Evolutionary conservation across 73 alveolate species (phyloP).

Genomic region (Tetrahymena borealis): DNA sequence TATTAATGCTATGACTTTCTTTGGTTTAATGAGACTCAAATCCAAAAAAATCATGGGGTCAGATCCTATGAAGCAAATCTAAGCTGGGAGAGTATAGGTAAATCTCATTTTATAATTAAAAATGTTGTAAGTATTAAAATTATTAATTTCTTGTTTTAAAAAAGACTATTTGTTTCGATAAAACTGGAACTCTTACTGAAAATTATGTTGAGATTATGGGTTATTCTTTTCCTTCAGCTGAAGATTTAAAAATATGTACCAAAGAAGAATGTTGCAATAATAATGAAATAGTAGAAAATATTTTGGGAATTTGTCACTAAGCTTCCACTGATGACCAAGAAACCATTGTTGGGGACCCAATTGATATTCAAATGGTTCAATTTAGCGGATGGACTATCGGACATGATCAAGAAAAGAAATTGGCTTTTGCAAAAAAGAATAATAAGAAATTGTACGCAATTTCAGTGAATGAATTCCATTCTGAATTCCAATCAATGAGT

Average conservation of each 20-base stretch:
- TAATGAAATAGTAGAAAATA: not conserved
- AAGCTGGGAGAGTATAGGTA: slow-evolving; percentile 13
- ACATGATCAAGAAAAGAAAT: not conserved
- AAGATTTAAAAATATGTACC: not conserved
- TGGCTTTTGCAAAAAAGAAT: not conserved
- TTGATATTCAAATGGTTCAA: not conserved
- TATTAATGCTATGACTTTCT: not conserved
- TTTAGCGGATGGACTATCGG: not conserved
- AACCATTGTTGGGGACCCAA: not conserved
- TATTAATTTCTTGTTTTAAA: not conserved
- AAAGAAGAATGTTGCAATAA: not conserved
- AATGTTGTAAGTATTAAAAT: not conserved
- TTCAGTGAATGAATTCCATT: not conserved
- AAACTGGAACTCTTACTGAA: slow-evolving; percentile 21
- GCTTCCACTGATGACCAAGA: not conserved
- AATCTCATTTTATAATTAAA: not conserved
- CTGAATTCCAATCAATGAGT: not conserved
- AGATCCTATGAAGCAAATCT: slow-evolving; percentile 18
- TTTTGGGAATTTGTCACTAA: not conserved
- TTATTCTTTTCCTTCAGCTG: not conserved
- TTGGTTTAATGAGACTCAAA: not conserved
- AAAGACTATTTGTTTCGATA: slow-evolving; percentile 29
- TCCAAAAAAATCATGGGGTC: not conserved
- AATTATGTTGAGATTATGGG: slow-evolving; percentile 16
- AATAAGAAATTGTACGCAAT: not conserved